Conservation (phyloP, 2,329 filamentous ascomycete genomes). For the Davidsoniella virescens region DNA sequence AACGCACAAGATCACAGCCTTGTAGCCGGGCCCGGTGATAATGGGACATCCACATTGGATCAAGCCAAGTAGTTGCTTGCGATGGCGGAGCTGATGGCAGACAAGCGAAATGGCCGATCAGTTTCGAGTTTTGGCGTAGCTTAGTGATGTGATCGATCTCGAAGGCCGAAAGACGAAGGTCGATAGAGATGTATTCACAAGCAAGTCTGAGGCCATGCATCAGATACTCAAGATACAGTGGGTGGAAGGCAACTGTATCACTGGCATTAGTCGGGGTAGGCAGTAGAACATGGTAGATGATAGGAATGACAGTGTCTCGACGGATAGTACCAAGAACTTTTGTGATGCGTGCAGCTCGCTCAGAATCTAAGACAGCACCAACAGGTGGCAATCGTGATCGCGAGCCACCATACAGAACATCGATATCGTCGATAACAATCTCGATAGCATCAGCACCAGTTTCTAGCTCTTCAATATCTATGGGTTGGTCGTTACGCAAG, state of each 20-base stretch:
- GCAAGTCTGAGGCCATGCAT: constrained; percentile 44
- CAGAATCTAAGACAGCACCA: constrained; percentile 15
- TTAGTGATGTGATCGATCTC: constrained; percentile 33
- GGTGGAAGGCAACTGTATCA: constrained; percentile 15
- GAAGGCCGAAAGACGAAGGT: constrained; percentile 38
- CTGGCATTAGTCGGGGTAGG: constrained; percentile 14
- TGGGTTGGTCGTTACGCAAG: constrained; percentile 22
- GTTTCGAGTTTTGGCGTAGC: constrained; percentile 37
- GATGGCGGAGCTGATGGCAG: constrained; percentile 10
- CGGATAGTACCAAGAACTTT: constrained; percentile 43
- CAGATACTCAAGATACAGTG: constrained; percentile 38
- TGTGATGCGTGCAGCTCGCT: constrained; percentile 35
- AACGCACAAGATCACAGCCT: constrained; percentile 45
- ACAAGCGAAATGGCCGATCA: constrained; percentile 40
- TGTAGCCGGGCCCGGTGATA: constrained; percentile 41
- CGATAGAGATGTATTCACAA: constrained; percentile 46
- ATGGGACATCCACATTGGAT: constrained; percentile 34
- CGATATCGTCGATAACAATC: constrained; percentile 27
- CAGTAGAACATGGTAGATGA: constrained; percentile 36
- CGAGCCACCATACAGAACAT: constrained; percentile 7
- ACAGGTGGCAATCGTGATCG: constrained; percentile 4
- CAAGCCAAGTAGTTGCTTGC: constrained; percentile 32
- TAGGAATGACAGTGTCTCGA: constrained; percentile 43
- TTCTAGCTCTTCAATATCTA: constrained; percentile 49
- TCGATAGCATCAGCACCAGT: constrained; percentile 53